These are phyloP conservation scores for Candolleomyces efflorescens DNA, from an alignment of 768 basidiomycete genomes.

Conservation along the genomic window DNA sequence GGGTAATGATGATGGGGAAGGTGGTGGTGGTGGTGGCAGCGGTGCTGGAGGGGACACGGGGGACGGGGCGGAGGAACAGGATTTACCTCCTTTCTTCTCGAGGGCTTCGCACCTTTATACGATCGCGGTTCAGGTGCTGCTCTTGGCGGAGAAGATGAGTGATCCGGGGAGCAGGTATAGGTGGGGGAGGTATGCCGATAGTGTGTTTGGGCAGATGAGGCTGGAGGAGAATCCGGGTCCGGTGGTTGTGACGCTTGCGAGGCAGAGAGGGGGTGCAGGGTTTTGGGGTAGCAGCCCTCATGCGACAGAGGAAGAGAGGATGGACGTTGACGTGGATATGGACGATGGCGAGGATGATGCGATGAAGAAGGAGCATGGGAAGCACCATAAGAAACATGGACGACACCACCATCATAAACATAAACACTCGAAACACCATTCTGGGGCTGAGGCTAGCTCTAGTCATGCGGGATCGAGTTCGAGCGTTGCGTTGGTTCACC, in stretches of 20 bases:
- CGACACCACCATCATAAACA: neutral
- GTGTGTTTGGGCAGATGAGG: constrained; percentile 59
- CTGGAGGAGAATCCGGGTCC: constrained; percentile 53
- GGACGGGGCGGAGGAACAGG: neutral
- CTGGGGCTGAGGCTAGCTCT: neutral
- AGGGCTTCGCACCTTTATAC: constrained; percentile 58
- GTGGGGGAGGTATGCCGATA: constrained; percentile 62
- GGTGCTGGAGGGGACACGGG: neutral
- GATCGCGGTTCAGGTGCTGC: constrained; percentile 57
- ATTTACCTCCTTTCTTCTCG: constrained; percentile 33
- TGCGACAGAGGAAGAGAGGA: too few species aligned
- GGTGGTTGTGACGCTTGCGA: constrained; percentile 42
- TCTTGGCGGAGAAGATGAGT: constrained; percentile 53
- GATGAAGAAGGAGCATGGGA: neutral
- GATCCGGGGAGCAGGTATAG: constrained; percentile 39
- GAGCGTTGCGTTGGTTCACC: neutral
- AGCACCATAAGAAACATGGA: neutral
- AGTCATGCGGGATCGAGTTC: neutral
- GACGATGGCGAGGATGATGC: neutral
- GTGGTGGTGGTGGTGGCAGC: neutral
- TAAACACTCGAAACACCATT: neutral
- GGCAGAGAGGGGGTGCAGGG: constrained; percentile 44
- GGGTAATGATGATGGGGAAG: too few species aligned
- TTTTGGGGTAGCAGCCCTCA: constrained; percentile 11
- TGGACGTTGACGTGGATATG: neutral